phyloP scores from a whole-genome alignment of 441 rosid species.

The Corymbia calophylla region DNA sequence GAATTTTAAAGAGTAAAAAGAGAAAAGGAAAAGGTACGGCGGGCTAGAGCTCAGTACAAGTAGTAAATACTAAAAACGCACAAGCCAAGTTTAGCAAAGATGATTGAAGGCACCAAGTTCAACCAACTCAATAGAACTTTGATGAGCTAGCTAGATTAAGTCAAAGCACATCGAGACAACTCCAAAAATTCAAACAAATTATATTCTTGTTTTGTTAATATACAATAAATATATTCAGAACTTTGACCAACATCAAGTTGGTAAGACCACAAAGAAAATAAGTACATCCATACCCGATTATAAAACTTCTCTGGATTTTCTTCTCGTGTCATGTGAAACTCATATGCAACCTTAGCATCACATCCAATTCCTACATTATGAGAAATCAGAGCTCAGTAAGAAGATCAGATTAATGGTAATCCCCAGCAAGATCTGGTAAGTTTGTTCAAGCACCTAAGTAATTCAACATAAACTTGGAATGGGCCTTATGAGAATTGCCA shows the following conservation, averaged over 20 bases:
- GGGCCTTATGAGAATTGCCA: constrained; percentile 20
- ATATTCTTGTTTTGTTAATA: neutral
- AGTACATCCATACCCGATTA: constrained; percentile 40
- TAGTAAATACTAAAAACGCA: neutral
- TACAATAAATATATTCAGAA: neutral
- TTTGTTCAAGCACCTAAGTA: constrained; percentile 42
- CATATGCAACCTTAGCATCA: constrained; percentile 77
- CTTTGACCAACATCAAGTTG: neutral
- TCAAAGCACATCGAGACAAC: neutral
- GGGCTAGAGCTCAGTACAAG: neutral
- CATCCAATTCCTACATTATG: constrained; percentile 52
- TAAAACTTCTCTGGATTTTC: constrained; percentile 64
- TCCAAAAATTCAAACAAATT: neutral
- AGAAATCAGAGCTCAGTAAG: neutral
- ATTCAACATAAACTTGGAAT: constrained; percentile 61
- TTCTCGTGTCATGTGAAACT: constrained; percentile 53
- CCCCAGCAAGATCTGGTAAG: neutral
- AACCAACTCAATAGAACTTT: neutral
- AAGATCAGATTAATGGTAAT: constrained; percentile 5
- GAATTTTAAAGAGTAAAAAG: neutral
- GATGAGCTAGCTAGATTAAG: neutral
- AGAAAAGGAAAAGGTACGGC: constrained; percentile 1
- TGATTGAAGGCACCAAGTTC: neutral
- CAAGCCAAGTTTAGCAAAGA: neutral
- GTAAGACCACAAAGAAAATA: neutral